Evolutionary conservation across 2,329 filamentous ascomycete genomes (phyloP).

Genomic region (Venturia carpophila): DNA sequence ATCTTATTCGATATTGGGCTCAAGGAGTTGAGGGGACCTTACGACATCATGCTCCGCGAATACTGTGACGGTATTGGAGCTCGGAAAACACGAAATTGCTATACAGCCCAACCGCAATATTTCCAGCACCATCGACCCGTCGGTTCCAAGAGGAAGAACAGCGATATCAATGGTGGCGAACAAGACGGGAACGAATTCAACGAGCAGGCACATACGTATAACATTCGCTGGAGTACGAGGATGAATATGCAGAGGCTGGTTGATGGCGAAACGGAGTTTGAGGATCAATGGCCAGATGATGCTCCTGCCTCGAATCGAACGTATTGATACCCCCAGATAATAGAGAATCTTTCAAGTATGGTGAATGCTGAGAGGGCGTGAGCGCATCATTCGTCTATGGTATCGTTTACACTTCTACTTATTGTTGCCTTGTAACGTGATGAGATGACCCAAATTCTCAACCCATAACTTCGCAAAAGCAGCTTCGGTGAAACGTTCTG

Average conservation of each 20-base stretch:
- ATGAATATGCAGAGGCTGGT: constrained; percentile 37
- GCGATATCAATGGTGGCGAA: constrained; percentile 31
- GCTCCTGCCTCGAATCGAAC: neutral
- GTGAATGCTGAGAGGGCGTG: neutral
- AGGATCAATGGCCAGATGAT: constrained; percentile 16
- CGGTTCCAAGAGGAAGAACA: constrained; percentile 30
- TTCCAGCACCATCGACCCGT: constrained; percentile 34
- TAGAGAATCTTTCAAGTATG: too few species aligned
- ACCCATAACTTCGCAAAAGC: constrained; percentile 78
- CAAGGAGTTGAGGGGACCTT: constrained; percentile 29
- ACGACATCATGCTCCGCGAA: constrained; percentile 11
- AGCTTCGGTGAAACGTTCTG: constrained; percentile 78
- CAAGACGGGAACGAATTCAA: constrained; percentile 27
- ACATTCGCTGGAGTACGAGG: constrained; percentile 36
- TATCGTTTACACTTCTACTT: neutral
- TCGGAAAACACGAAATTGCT: constrained; percentile 31
- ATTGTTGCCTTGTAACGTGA: constrained; percentile 37
- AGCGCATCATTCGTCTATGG: constrained; percentile 1
- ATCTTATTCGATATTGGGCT: constrained; percentile 40
- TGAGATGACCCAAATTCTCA: constrained; percentile 62
- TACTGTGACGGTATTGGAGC: constrained; percentile 12
- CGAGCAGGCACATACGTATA: constrained; percentile 28
- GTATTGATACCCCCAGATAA: neutral
- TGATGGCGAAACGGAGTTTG: constrained; percentile 29
- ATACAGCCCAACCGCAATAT: constrained; percentile 25